Conservation (phyloP, 306 rosid species). For the Macrotyloma uniflorum region DNA sequence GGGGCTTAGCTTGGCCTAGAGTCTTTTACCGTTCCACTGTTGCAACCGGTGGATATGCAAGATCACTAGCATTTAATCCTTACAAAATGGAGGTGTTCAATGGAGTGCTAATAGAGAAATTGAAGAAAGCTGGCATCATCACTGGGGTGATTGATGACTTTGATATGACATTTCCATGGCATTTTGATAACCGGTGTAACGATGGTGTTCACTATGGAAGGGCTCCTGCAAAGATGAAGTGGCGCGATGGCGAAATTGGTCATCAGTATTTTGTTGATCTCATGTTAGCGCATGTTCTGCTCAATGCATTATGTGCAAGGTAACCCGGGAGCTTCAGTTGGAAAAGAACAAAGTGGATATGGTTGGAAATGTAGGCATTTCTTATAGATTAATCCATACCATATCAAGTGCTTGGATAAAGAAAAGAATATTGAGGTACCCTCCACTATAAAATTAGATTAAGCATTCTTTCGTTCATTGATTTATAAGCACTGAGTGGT, state of each 20-base stretch:
- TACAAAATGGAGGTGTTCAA: constrained; percentile 87
- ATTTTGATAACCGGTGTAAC: constrained; percentile 77
- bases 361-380: not conserved
- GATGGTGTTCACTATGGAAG: constrained; percentile 96
- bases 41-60: constrained; percentile 86
- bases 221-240: constrained; percentile 70
- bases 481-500: constrained; percentile 23
- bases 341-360: not conserved
- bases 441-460: constrained; percentile 23
- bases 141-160: constrained; percentile 82
- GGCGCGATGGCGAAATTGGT: constrained; percentile 88
- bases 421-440: constrained; percentile 6
- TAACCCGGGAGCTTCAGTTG: constrained; percentile 26
- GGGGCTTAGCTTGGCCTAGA: constrained; percentile 68
- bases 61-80: constrained; percentile 77
- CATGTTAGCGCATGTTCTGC: constrained; percentile 83
- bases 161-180: constrained; percentile 94
- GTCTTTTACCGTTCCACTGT: constrained; percentile 76
- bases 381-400: not conserved
- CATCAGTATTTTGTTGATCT: constrained; percentile 92
- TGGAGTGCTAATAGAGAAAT: constrained; percentile 65
- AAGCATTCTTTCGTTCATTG: constrained; percentile 60
- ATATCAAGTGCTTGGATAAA: constrained; percentile 27
- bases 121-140: constrained; percentile 63
- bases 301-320: constrained; percentile 70